Evolutionary conservation across 805 yeast genomes (phyloP), one percentile per base, ranked within the genome.

Genomic region (Starmerella apis): DNA sequence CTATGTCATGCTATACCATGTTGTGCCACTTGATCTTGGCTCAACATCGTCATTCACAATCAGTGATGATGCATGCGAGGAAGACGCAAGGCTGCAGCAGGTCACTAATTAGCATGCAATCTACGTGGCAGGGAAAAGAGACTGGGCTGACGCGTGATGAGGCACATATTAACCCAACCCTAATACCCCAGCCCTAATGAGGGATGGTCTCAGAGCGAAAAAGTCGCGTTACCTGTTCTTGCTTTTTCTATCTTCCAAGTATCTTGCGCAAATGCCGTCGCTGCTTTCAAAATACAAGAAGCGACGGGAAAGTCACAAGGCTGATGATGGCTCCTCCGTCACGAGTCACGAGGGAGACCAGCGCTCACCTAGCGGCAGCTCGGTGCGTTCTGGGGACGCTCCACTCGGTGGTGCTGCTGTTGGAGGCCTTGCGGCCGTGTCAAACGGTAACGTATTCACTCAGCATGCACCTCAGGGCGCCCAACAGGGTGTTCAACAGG

Each of bases 291-390:
- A 60, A 52, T 56, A 57, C 36, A 50, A 56, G 45, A 59, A 59
- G 52, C 57, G 53, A 51, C 58, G 63, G 33, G 61, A 56, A 36
- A 57, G 60, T 50, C 54, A 44, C 39, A 54, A 47, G 47, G 46
- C 43, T 24, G 56, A 53, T 31, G 51, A 28, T 19, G 49, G 47
- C 39, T 25, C 53, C 18, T 46, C 48, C 32, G 43, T 46, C 10
- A 37, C 47, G 35, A 32, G 47, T 28, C 51, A 37, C 23, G 51
- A 43, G 16, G 38, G n/a, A 16, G 48, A 51, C 38, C 53, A 46
- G 43, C 50, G 51, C 30, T 49, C 57, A n/a, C 51, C 54, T 20
- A 49, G 55, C 47, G 41, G 48, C 35, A 18, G 53, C 36, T 49
- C 56, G 16, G 45, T 33, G 30, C 22, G 19, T 30, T 50, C 53